These are phyloP conservation scores for Kodamaea anthophila DNA, from an alignment of 1,139 yeast genomes.

Conservation along the genomic window DNA sequence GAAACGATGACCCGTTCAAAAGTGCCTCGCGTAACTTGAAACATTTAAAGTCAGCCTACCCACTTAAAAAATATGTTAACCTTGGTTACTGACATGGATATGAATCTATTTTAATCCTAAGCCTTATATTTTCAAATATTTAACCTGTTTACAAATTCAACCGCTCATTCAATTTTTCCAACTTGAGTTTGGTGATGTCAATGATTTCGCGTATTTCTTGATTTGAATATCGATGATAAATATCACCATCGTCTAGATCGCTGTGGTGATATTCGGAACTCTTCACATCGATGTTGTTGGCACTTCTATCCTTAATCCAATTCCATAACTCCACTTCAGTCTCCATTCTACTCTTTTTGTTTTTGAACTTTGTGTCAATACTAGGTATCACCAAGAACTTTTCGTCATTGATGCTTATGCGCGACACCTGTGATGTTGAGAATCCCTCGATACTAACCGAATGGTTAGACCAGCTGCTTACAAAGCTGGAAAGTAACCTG, in stretches of 20 bases:
- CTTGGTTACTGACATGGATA: too few species aligned
- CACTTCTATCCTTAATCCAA: conserved; percentile 64
- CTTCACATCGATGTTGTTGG: conserved; percentile 15
- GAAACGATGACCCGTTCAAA: too few species aligned
- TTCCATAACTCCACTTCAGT: conserved; percentile 72
- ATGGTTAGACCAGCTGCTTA: too few species aligned
- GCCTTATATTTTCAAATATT: too few species aligned
- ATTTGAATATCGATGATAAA: conserved; percentile 20
- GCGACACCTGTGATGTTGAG: conserved; percentile 12
- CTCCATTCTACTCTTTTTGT: conserved; percentile 27
- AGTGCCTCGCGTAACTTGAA: too few species aligned
- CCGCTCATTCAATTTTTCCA: conserved; percentile 23
- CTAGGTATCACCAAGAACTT: conserved; percentile 44
- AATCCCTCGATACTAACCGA: conserved; percentile 5
- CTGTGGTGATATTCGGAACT: conserved; percentile 3
- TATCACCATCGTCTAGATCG: conserved; percentile 6
- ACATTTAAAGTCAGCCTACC: too few species aligned
- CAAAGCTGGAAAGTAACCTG: conserved; percentile 8
- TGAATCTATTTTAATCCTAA: too few species aligned
- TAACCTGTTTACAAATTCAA: conserved; percentile 8
- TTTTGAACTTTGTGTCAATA: conserved; percentile 34
- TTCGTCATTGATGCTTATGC: conserved; percentile 32
- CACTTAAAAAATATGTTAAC: too few species aligned
- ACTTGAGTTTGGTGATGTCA: conserved; percentile 45
- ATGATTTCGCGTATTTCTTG: conserved; percentile 55